Evolutionary conservation across 305 asterid species (phyloP).

Genomic region (Fraxinus ornus): DNA sequence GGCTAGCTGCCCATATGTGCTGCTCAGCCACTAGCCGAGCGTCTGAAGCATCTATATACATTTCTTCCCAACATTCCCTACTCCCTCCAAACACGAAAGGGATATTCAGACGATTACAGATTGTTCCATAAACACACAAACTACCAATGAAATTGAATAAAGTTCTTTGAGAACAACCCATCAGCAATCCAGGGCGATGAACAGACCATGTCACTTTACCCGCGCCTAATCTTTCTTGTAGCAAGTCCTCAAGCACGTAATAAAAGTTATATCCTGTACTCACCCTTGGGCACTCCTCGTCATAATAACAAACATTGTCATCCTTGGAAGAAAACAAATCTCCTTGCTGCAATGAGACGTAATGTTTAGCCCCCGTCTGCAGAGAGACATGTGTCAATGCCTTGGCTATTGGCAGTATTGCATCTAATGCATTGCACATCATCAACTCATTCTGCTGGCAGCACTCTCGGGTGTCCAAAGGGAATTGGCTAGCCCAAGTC

Average conservation of each 20-base stretch:
- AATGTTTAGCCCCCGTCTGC: constrained; percentile 80
- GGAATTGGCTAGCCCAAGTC: constrained; percentile 72
- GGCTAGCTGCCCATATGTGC: constrained; percentile 67
- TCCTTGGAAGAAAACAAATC: background rate
- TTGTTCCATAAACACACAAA: constrained; percentile 69
- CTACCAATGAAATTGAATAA: constrained; percentile 66
- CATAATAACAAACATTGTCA: constrained; percentile 24
- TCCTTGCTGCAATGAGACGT: constrained; percentile 44
- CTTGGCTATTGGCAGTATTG: constrained; percentile 48
- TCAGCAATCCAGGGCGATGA: constrained; percentile 73
- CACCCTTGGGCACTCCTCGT: constrained; percentile 64
- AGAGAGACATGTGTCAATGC: constrained; percentile 61
- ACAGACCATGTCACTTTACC: constrained; percentile 63
- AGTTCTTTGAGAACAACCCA: constrained; percentile 57
- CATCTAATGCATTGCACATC: constrained; percentile 63
- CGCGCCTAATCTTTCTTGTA: constrained; percentile 46
- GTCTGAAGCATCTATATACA: constrained; percentile 66
- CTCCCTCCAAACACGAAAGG: constrained; percentile 82
- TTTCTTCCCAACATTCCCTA: constrained; percentile 69
- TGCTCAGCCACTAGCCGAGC: constrained; percentile 85
- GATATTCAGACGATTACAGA: constrained; percentile 59
- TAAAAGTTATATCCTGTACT: constrained; percentile 51
- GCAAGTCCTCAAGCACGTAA: constrained; percentile 72
- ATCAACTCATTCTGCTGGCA: constrained; percentile 55
- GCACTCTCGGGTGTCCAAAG: constrained; percentile 61